phyloP scores from a whole-genome alignment of 108 stramenopile genomes.

The Pseudonitzschia delicatissima region DNA sequence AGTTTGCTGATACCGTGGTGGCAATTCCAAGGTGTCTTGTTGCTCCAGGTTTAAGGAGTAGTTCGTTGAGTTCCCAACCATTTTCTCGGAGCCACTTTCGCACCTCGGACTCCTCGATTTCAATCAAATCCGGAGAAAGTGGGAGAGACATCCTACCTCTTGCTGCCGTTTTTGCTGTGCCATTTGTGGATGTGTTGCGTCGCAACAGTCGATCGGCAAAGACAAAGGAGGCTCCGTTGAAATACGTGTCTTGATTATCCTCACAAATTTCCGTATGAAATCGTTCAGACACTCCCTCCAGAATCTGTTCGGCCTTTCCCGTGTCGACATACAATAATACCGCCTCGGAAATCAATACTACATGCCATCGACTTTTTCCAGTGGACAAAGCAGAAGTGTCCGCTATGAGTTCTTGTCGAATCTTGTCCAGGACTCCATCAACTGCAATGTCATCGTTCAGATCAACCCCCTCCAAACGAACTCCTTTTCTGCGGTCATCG shows the following conservation, averaged over 20 bases:
- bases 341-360: slow-evolving; percentile 59
- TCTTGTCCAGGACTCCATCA: slow-evolving; percentile 28
- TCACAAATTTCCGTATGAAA: not conserved
- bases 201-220: slow-evolving; percentile 67
- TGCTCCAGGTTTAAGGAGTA: slow-evolving; percentile 62
- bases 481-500: slow-evolving; percentile 25
- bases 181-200: slow-evolving; percentile 49
- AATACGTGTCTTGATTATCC: not conserved
- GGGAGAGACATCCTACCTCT: not conserved
- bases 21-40: slow-evolving; percentile 70
- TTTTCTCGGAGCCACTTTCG: slow-evolving; percentile 26
- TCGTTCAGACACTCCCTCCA: slow-evolving; percentile 23
- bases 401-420: slow-evolving; percentile 14
- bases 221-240: slow-evolving; percentile 14
- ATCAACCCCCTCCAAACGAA: slow-evolving; percentile 34
- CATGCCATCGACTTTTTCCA: slow-evolving; percentile 32
- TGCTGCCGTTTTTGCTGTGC: slow-evolving; percentile 18
- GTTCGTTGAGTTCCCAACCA: slow-evolving; percentile 65
- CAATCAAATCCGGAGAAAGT: not conserved
- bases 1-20: not conserved
- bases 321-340: slow-evolving; percentile 72
- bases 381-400: slow-evolving; percentile 16
- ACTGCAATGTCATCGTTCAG: slow-evolving; percentile 60
- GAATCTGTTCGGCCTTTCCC: slow-evolving; percentile 44
- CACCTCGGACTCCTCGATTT: slow-evolving; percentile 4